A percentile compares a stretch with the other conserved stretches of the same genome.
phyloP scores from a whole-genome alignment of 441 rosid species.

The Isatis lusitanica region DNA sequence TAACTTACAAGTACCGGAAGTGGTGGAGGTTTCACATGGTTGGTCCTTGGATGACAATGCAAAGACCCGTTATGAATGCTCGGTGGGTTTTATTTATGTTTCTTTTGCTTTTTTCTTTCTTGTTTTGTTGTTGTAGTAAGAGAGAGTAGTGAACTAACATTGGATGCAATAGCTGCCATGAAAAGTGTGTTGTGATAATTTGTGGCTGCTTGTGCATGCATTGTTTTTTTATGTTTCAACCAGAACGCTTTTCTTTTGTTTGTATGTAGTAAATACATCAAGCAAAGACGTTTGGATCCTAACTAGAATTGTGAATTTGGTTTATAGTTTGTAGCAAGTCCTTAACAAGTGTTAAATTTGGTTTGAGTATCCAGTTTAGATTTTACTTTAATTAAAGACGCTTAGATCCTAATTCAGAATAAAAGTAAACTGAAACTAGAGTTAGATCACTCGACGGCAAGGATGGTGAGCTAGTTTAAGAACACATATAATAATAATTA shows the following conservation, averaged over 20 bases:
- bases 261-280: constrained; percentile 2
- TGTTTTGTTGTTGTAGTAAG: neutral
- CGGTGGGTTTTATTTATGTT: constrained; percentile 5
- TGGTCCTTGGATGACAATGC: constrained; percentile 21
- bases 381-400: neutral
- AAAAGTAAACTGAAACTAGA: too few relatives aligned
- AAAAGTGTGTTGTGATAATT: neutral
- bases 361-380: neutral
- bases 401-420: neutral
- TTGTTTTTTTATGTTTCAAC: constrained; percentile 29
- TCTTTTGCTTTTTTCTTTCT: neutral
- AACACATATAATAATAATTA: too few relatives aligned
- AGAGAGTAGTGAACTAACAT: constrained; percentile 25
- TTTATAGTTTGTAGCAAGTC: neutral
- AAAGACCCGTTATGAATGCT: constrained; percentile 21
- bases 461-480: too few relatives aligned
- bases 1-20: constrained; percentile 10
- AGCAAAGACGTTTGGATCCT: neutral
- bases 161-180: constrained; percentile 47
- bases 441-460: too few relatives aligned
- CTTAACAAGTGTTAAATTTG: neutral
- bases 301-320: neutral
- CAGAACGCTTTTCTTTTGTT: constrained; percentile 9
- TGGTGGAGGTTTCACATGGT: constrained; percentile 28
- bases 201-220: constrained; percentile 43